phyloP scores from a whole-genome alignment of 2,329 filamentous ascomycete species.

The Zasmidium cellare region DNA sequence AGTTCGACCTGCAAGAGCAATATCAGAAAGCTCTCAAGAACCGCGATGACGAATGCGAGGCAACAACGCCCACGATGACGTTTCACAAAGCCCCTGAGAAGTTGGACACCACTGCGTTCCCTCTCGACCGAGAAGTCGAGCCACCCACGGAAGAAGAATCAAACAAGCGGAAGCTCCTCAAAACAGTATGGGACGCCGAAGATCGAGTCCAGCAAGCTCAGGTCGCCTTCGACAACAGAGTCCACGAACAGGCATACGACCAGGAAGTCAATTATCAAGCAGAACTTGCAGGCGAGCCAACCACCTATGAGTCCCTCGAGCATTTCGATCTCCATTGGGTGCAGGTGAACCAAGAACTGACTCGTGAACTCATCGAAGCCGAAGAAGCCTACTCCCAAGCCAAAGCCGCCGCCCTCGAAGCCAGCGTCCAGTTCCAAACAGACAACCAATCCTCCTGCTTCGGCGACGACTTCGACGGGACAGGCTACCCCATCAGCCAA shows the following conservation, averaged over 20 bases:
- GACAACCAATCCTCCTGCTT: not conserved
- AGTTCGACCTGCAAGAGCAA: slow-evolving; percentile 6
- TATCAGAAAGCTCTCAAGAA: slow-evolving; percentile 6
- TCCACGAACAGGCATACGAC: not conserved
- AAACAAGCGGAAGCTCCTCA: too few species aligned
- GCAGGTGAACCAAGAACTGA: slow-evolving; percentile 7
- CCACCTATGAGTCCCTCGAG: not conserved
- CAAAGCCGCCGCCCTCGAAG: slow-evolving; percentile 9
- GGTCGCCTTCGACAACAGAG: not conserved
- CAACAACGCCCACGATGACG: too few species aligned
- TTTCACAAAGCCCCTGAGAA: too few species aligned
- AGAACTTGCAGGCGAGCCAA: not conserved
- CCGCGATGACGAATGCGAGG: too few species aligned
- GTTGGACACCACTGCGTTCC: not conserved
- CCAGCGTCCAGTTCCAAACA: slow-evolving; percentile 1
- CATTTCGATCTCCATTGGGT: slow-evolving; percentile 18
- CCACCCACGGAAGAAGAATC: not conserved
- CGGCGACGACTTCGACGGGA: not conserved
- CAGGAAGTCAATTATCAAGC: not conserved
- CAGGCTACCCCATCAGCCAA: not conserved
- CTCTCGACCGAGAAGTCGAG: not conserved
- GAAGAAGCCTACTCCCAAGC: slow-evolving; percentile 10
- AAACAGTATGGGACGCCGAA: not conserved
- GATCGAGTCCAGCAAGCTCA: not conserved
- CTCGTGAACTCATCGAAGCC: slow-evolving; percentile 16